These are phyloP conservation scores for Eimeria necatrix DNA, from an alignment of 169 alveolate species.

Conservation along the genomic window DNA sequence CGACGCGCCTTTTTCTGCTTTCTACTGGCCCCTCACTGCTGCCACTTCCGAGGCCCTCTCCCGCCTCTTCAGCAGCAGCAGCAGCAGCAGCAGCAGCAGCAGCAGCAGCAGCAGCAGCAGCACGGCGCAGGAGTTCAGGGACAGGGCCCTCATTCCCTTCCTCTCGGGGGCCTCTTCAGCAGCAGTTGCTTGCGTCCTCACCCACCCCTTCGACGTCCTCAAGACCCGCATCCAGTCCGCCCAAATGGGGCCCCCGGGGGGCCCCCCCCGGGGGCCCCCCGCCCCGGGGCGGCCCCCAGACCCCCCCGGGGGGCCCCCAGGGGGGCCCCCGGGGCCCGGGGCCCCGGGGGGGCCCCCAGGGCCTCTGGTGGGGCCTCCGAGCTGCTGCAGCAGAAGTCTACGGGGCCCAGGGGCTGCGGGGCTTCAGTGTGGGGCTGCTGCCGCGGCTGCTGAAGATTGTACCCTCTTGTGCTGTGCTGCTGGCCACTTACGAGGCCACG, in stretches of 20 bases:
- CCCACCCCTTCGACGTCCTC: conserved; percentile 85
- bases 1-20: conserved; percentile 82
- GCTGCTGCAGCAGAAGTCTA: conserved; percentile 16
- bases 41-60: neutral
- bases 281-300: neutral
- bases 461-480: conserved; percentile 82
- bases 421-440: conserved; percentile 76
- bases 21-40: conserved; percentile 77
- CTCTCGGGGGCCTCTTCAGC: conserved; percentile 77
- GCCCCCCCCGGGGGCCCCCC: neutral
- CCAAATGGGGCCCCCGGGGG: neutral
- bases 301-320: neutral
- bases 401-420: conserved; percentile 52
- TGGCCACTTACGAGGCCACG: conserved; percentile 78
- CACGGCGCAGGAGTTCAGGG: neutral
- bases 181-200: conserved; percentile 80
- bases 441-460: conserved; percentile 79
- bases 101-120: conserved; percentile 64
- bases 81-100: conserved; percentile 72
- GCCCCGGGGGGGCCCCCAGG: neutral
- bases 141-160: conserved; percentile 66
- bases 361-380: neutral
- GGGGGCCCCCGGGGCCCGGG: neutral
- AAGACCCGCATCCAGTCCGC: conserved; percentile 82
- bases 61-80: neutral